phyloP scores from a whole-genome alignment of 2,329 filamentous ascomycete genomes.

The Epichloe coenophiala region DNA sequence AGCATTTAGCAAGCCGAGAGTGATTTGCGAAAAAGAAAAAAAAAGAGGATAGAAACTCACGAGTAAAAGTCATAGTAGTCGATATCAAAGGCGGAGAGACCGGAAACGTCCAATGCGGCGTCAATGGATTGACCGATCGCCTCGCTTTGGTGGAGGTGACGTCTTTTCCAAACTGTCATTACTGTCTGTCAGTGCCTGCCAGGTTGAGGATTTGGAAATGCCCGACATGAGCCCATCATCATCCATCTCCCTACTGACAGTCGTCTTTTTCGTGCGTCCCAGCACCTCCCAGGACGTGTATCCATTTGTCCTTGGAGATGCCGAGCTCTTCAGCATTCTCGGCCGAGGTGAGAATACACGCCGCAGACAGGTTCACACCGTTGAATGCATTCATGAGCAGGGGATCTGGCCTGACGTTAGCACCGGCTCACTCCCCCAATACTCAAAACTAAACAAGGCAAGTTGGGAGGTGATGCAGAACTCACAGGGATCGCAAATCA shows the following conservation, averaged over 20 bases:
- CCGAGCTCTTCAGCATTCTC: conserved; percentile 39
- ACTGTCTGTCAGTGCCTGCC: neutral
- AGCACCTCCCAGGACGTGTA: conserved; percentile 51
- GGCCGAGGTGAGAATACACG: conserved; percentile 45
- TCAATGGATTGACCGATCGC: conserved; percentile 45
- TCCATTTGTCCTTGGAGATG: conserved; percentile 42
- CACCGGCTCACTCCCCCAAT: neutral
- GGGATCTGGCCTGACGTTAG: conserved; percentile 33
- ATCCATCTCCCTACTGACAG: conserved; percentile 23
- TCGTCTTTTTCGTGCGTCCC: conserved; percentile 42
- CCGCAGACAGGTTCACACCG: conserved; percentile 49
- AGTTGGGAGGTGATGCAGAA: neutral
- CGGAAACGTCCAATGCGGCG: conserved; percentile 33
- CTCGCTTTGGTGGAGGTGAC: conserved; percentile 43
- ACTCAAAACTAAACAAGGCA: neutral
- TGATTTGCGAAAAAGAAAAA: neutral
- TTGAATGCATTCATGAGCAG: conserved; percentile 62
- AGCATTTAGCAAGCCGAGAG: neutral
- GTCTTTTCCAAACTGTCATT: conserved; percentile 44
- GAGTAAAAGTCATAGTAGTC: conserved; percentile 53
- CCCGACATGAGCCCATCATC: no score
- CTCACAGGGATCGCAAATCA: conserved; percentile 56
- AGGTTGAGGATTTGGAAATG: no score
- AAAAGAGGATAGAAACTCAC: conserved; percentile 16
- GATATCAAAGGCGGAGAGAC: conserved; percentile 34